Conservation (phyloP, 1,284 basidiomycete genomes). For the Agaricales sp. region DNA sequence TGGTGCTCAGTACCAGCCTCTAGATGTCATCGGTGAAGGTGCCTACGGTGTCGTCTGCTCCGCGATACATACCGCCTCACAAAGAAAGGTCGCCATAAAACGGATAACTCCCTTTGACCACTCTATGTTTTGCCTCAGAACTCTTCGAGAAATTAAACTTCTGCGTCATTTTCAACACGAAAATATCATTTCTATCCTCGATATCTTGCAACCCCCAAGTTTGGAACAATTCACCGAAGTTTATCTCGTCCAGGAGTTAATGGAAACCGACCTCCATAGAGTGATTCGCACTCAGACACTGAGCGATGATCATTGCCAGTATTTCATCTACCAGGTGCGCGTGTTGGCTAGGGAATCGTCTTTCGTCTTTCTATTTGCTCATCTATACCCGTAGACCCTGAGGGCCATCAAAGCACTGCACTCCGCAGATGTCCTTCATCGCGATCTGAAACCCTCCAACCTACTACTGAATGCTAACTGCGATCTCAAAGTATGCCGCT, state of each 20-base stretch:
- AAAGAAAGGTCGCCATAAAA: conserved; percentile 68
- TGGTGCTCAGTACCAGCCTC: conserved; percentile 54
- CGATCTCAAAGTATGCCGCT: conserved; percentile 68
- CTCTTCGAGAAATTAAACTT: conserved; percentile 84
- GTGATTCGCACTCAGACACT: conserved; percentile 82
- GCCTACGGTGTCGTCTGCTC: conserved; percentile 74
- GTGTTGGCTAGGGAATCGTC: conserved; percentile 5
- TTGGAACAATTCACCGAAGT: conserved; percentile 44
- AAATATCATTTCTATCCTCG: conserved; percentile 80
- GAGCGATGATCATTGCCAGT: conserved; percentile 87
- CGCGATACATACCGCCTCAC: conserved; percentile 54
- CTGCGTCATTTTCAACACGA: conserved; percentile 70
- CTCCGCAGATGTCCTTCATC: conserved; percentile 80
- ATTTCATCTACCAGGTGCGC: conserved; percentile 86
- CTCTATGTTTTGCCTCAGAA: conserved; percentile 80
- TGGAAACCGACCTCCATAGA: conserved; percentile 87
- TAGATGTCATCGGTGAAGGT: conserved; percentile 80
- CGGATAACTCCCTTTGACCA: conserved; percentile 83
- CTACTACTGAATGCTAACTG: conserved; percentile 90
- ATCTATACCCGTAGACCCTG: conserved; percentile 40
- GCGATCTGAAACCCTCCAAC: conserved; percentile 91
- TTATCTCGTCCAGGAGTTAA: conserved; percentile 79
- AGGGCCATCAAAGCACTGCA: conserved; percentile 89
- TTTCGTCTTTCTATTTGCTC: background rate
- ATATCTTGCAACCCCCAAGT: conserved; percentile 52